Conservation (phyloP, 2,329 filamentous ascomycete species). For the Neofusicoccum sp. region DNA sequence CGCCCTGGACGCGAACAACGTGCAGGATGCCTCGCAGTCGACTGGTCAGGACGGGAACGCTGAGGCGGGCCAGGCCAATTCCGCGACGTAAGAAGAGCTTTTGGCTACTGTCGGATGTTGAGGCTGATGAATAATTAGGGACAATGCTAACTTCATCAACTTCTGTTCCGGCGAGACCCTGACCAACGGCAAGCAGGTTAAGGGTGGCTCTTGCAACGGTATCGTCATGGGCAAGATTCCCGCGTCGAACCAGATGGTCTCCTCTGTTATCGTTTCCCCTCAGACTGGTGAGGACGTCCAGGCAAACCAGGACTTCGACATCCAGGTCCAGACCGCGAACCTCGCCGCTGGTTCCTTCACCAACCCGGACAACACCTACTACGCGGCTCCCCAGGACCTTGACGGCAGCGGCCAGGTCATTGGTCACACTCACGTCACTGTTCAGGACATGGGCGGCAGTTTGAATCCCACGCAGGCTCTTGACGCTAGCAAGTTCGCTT, state of each 20-base stretch:
- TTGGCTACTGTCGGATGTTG: constrained; percentile 13
- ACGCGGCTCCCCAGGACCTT: constrained; percentile 54
- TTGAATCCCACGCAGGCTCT: constrained; percentile 37
- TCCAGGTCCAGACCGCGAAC: constrained; percentile 50
- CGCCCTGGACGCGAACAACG: constrained; percentile 37
- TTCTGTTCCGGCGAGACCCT: constrained; percentile 55
- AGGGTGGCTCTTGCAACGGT: constrained; percentile 55
- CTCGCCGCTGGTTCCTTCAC: constrained; percentile 55
- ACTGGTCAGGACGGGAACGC: constrained; percentile 41
- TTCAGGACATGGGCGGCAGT: constrained; percentile 48
- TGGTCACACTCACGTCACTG: constrained; percentile 53
- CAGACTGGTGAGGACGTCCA: constrained; percentile 41
- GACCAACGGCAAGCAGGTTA: constrained; percentile 55
- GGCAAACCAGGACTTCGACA: constrained; percentile 45
- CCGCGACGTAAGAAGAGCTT: constrained; percentile 43
- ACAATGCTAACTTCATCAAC: constrained; percentile 59
- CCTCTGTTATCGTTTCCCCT: constrained; percentile 52
- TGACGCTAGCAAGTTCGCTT: constrained; percentile 49
- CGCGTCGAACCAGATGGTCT: constrained; percentile 52
- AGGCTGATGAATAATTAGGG: constrained; percentile 32
- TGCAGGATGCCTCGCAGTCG: constrained; percentile 44
- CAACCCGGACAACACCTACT: constrained; percentile 56
- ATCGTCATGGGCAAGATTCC: constrained; percentile 60
- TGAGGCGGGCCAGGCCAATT: constrained; percentile 45
- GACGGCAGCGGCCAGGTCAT: constrained; percentile 38